Evolutionary conservation across 805 yeast species (phyloP), one percentile per base, ranked within the genome.

Genomic region (Ogataea methanolica): DNA sequence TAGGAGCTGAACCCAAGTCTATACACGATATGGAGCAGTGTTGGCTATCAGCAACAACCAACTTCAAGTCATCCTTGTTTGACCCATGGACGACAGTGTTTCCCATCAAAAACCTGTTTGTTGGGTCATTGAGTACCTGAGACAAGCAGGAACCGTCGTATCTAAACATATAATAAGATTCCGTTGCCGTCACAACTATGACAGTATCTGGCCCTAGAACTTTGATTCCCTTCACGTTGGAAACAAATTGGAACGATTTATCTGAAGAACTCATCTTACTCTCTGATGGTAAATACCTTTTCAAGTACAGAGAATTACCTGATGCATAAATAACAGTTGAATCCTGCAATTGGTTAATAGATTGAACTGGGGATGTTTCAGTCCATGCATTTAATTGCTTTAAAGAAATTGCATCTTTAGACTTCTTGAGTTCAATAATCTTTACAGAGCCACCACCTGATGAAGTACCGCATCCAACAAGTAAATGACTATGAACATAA

Each of bases 381-480:
- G 43, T 26, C 59, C 62, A 53, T 1, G 51, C 41, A 41, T 51
- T 48, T n/a, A 59, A 39, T 16, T 51, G 22, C 23, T 44, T 55
- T 11, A 61, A 36, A 5, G 33, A 38, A 6, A 62, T 41, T 3
- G 26, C n/a, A 6, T 46, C 56, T 6, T 46, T 51, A 1, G 43
- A 22, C 17, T 54, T 55, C 23, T 49, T 57, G 19, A 67, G 29
- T 36, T 64, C 68, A 8, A 66, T 53, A 7, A 67, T 56, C 44
- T 60, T 61, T 7, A 68, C 53, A 1, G 50, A 16, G 0, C 68
- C 68, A n/a, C 50, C 34, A 3, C 51, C 53, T 26, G 44, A 43
- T 1, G 21, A 33, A 5, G 45, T 46, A 1, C 53, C 42, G 47
- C 73, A 70, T 1, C 75, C 74, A 21, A 72, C 46, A 9, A 71